Evolutionary conservation across 2,329 filamentous ascomycete genomes (phyloP).

Genomic region (Amauroascus niger): DNA sequence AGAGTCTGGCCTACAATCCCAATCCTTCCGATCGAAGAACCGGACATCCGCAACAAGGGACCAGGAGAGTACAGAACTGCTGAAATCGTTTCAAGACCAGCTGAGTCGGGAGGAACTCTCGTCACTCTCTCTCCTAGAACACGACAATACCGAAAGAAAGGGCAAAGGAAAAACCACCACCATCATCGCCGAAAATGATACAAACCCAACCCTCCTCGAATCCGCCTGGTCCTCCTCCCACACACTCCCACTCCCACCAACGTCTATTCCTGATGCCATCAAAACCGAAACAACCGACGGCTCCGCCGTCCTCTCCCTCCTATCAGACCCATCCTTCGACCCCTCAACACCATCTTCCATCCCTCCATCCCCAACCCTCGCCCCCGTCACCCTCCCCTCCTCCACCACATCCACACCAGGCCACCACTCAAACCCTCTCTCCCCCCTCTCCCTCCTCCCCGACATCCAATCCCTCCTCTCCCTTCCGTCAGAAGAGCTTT

Average conservation of each 20-base stretch:
- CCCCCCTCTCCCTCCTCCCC: constrained; percentile 14
- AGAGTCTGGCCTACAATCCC: constrained; percentile 6
- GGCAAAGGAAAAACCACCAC: constrained; percentile 13
- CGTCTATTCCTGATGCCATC: neutral
- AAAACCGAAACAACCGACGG: constrained; percentile 32
- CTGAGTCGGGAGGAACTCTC: neutral
- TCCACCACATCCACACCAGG: constrained; percentile 11
- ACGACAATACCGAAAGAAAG: constrained; percentile 1
- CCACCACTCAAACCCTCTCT: neutral
- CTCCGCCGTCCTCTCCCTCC: constrained; percentile 34
- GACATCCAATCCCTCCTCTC: constrained; percentile 16
- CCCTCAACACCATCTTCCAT: constrained; percentile 24
- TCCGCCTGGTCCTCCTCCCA: constrained; percentile 18
- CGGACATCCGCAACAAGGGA: constrained; percentile 4
- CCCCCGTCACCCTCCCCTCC: constrained; percentile 22
- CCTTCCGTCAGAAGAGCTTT: constrained; percentile 1
- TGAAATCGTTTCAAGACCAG: constrained; percentile 20
- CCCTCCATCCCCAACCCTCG: constrained; percentile 29
- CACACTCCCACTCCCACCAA: neutral
- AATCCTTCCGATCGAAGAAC: constrained; percentile 22
- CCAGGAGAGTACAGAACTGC: constrained; percentile 18
- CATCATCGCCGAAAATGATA: neutral
- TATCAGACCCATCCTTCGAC: constrained; percentile 29
- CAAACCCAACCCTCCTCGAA: constrained; percentile 14
- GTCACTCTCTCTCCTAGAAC: neutral